These are phyloP conservation scores for Ogataea naganishii DNA, from an alignment of 805 yeast genomes.

Conservation along the genomic window DNA sequence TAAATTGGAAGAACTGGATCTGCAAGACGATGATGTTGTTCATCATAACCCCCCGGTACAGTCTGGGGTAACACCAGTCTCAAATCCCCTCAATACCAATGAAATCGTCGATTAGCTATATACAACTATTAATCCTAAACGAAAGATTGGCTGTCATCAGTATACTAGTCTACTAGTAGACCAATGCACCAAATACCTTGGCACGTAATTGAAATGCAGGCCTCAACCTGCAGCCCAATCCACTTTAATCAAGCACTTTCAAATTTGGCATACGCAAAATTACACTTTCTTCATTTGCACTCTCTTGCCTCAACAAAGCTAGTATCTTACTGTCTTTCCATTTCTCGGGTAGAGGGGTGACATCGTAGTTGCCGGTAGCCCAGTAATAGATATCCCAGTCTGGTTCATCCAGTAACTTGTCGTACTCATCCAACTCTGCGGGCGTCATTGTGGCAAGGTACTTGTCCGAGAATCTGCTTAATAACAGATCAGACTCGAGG, in stretches of 20 bases:
- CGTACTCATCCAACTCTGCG: constrained; percentile 78
- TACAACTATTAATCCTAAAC: background rate
- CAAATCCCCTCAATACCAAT: constrained; percentile 17
- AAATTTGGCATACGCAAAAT: constrained; percentile 84
- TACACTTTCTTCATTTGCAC: constrained; percentile 62
- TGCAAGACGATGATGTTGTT: constrained; percentile 7
- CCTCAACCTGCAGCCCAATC: background rate
- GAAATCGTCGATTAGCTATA: constrained; percentile 30
- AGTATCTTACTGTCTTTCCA: constrained; percentile 70
- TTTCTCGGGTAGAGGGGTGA: constrained; percentile 79
- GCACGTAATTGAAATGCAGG: background rate
- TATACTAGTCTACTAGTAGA: background rate
- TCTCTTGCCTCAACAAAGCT: constrained; percentile 57
- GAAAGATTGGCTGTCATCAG: background rate
- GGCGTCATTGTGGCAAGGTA: constrained; percentile 49
- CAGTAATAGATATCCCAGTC: constrained; percentile 99
- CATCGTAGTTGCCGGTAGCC: constrained; percentile 80
- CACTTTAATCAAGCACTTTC: constrained; percentile 8
- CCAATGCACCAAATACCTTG: background rate
- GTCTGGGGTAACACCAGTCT: too few relatives aligned
- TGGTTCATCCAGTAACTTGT: constrained; percentile 77
- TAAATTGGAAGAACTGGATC: constrained; percentile 10
- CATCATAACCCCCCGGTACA: too few relatives aligned
- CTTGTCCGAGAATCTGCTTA: constrained; percentile 78
- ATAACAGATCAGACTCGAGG: constrained; percentile 80